Base-by-base conservation (phyloP, 2,329 filamentous ascomycete species). In the Stagonosporopsis vannaccii region DNA sequence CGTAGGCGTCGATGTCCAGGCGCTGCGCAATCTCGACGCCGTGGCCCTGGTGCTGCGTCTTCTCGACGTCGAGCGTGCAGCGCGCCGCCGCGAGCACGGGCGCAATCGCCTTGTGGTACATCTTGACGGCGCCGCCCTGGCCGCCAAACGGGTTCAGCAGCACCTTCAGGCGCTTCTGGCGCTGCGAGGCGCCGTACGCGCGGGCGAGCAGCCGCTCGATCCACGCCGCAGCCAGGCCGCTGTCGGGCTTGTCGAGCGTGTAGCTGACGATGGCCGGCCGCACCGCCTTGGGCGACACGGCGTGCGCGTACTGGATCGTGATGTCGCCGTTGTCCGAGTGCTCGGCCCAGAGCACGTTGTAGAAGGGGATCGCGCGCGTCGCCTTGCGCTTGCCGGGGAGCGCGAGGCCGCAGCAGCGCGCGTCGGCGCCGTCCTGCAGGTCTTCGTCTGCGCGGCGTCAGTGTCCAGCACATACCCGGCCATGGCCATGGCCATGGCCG, bases 91-190 rank as follows among this genome's bases (percentile, higher is more conserved):
- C 85, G 59, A 99, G 87, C 30, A 99, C 84, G 8, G 94, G 93
- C 69, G 89, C 87, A 41, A 93, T 90, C 61, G 94, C 84, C 40
- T 83, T 84, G 53, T 87, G 79, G 84, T 92, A 98, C 61, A 87
- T 83, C 70, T 86, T 90, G 59, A 85, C 79, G 1, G 92, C 94
- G 36, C 80, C 79, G 15, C 94, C 94, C 37, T 92, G 90, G 0
- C 95, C 95, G 13, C 92, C 91, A 67, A 93, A 90, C 0, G 95
- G 95, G 75, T 99, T 99, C 59, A 99, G 84, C 39, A 98, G 80
- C 12, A 98, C 87, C 74, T 95, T 96, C 60, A 95, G 87, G 42
- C 91, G 87, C 75, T 92, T 95, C 55, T 82, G 84, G 49, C 83
- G 84, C 68, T 89, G 86, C 1, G 90, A 84, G 7, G 80, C 79